Evolutionary conservation across 2,329 filamentous ascomycete genomes (phyloP).

Genomic region (Trichoderma oligosporum): DNA sequence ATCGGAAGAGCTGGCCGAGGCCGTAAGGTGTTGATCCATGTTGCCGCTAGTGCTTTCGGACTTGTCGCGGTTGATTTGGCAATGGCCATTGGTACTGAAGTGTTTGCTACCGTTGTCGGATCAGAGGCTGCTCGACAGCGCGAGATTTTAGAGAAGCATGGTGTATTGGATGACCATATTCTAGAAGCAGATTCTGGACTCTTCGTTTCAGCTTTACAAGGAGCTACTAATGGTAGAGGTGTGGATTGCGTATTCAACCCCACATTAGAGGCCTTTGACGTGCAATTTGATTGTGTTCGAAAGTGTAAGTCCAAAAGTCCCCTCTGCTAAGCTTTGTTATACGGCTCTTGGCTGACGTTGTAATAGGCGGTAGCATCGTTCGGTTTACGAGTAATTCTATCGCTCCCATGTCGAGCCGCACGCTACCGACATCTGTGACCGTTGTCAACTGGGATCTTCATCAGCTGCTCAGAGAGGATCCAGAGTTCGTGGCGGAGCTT

Average conservation of each 20-base stretch:
- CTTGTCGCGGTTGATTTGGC: constrained; percentile 43
- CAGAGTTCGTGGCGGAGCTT: constrained; percentile 30
- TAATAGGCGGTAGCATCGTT: constrained; percentile 33
- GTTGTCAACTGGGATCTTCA: constrained; percentile 35
- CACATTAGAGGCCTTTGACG: constrained; percentile 35
- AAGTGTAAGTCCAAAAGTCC: constrained; percentile 29
- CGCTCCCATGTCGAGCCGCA: constrained; percentile 19
- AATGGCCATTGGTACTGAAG: constrained; percentile 33
- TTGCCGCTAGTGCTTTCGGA: constrained; percentile 42
- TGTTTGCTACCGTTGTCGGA: constrained; percentile 42
- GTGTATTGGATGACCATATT: constrained; percentile 37
- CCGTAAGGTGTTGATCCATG: constrained; percentile 42
- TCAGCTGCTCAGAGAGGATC: constrained; percentile 33
- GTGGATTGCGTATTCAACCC: constrained; percentile 47
- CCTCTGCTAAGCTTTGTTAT: background rate
- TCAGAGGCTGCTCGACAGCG: constrained; percentile 34
- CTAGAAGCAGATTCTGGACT: constrained; percentile 35
- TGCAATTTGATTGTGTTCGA: constrained; percentile 35
- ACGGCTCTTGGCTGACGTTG: background rate
- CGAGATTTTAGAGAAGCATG: constrained; percentile 33
- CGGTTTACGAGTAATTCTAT: constrained; percentile 30
- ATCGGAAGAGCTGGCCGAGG: constrained; percentile 29
- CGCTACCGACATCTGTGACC: constrained; percentile 25
- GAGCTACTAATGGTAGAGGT: constrained; percentile 32
- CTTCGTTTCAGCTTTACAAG: constrained; percentile 33